A percentile compares a stretch with the other conserved stretches of the same genome.
Evolutionary conservation across 1,139 yeast genomes (phyloP).

Genomic region (Tardiomyces depauwii): DNA sequence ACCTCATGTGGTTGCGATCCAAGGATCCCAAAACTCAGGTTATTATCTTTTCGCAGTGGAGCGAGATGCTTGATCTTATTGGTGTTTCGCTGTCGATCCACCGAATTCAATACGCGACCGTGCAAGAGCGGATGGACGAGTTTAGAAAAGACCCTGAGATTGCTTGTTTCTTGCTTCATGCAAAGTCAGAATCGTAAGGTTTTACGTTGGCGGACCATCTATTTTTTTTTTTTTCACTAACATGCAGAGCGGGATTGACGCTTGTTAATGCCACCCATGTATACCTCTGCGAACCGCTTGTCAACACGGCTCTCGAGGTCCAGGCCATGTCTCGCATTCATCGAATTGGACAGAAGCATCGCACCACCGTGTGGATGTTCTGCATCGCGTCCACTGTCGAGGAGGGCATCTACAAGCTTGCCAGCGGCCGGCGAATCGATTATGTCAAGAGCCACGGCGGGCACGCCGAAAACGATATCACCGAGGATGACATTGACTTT

Average conservation of each 20-base stretch:
- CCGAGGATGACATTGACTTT: conserved; percentile 12
- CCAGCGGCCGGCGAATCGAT: conserved; percentile 18
- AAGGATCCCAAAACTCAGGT: conserved; percentile 62
- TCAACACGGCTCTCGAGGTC: conserved; percentile 75
- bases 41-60: conserved; percentile 82
- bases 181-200: conserved; percentile 33
- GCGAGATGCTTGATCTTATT: conserved; percentile 55
- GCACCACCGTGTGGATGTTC: conserved; percentile 87
- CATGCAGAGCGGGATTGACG: conserved; percentile 55
- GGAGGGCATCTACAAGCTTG: conserved; percentile 52
- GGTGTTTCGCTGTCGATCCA: conserved; percentile 57
- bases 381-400: conserved; percentile 81
- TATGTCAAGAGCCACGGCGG: conserved; percentile 7
- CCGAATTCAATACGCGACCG: conserved; percentile 35
- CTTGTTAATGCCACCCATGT: conserved; percentile 87
- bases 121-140: conserved; percentile 38
- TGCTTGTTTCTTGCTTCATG: conserved; percentile 79
- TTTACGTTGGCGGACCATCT: not conserved
- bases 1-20: conserved; percentile 45
- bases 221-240: conserved; percentile 1
- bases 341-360: conserved; percentile 74
- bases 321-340: conserved; percentile 91
- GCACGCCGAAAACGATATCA: conserved; percentile 2
- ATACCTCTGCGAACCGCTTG: conserved; percentile 79
- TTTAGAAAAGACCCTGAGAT: conserved; percentile 55